phyloP scores from a whole-genome alignment of 2,329 filamentous ascomycete species.

The Calonectria honghensis region DNA sequence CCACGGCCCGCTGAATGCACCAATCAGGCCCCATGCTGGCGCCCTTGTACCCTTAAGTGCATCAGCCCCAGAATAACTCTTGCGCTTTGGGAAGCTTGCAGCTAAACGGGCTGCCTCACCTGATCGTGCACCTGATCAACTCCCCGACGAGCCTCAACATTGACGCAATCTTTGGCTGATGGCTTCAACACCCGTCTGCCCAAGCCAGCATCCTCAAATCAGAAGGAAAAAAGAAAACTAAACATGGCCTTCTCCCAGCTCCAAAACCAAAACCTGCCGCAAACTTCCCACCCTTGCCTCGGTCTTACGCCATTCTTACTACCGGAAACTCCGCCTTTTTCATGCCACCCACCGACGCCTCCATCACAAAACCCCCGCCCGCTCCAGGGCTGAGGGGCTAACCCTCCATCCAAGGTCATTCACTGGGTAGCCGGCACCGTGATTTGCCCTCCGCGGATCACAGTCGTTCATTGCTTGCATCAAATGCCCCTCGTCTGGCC shows the following conservation, averaged over 20 bases:
- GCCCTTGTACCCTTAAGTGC: conserved; percentile 6
- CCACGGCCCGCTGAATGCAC: conserved; percentile 21
- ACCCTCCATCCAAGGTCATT: conserved; percentile 33
- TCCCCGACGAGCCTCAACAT: conserved; percentile 39
- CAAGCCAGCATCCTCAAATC: background rate
- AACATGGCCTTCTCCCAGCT: background rate
- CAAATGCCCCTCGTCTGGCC: conserved; percentile 36
- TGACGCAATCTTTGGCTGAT: background rate
- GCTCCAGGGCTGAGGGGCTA: conserved; percentile 36
- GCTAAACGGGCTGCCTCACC: conserved; percentile 34
- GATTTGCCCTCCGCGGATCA: conserved; percentile 48
- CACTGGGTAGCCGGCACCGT: conserved; percentile 25
- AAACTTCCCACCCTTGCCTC: conserved; percentile 22
- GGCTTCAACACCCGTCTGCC: background rate
- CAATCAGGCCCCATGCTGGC: conserved; percentile 1
- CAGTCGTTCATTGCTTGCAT: conserved; percentile 44
- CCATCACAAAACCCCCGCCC: conserved; percentile 37
- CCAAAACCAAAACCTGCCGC: background rate
- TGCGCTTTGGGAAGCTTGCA: conserved; percentile 5
- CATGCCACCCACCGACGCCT: conserved; percentile 32
- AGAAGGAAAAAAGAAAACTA: background rate
- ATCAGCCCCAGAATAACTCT: background rate
- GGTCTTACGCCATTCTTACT: conserved; percentile 44
- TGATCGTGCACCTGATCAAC: conserved; percentile 40
- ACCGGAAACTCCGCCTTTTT: conserved; percentile 47